Evolutionary conservation across 2,329 filamentous ascomycete species (phyloP), one percentile per base, ranked within the genome.

Genomic region (Cladorrhinum sp.): DNA sequence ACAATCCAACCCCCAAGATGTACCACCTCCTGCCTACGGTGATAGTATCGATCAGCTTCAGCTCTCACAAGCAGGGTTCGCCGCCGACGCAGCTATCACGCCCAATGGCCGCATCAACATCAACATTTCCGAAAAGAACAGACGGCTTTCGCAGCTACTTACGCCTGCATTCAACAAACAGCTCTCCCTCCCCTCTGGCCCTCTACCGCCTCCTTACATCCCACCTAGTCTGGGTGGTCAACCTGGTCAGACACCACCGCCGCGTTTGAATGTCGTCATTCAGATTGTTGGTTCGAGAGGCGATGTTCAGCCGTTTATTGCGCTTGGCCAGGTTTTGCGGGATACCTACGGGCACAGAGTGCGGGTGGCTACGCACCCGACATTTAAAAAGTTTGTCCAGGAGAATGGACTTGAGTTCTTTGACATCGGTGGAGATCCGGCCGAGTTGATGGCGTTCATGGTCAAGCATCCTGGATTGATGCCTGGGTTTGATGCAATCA

Each of bases 391-490:
- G 0, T 90, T 92, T 66, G 86, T 92, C 2, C 82, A 86, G 62
- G 84, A 89, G 57, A 86, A 87, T 70, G 87, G 82, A 0, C 80
- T 93, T 14, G 90, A 92, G 68, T 93, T 92, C 73, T 92, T 89
- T 73, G 83, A 77, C 63, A 89, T 92, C 56, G 88, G 89, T n/a
- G 89, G 89, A 2, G 88, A 92, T 70, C 89, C 89, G 1, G 82
- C 86, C 1, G 84, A 90, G 68, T 78, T 92, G 49, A 92, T 92
- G 89, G 90, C 91, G 2, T 96, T 94, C 69, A 96, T 96, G 91
- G 91, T 95, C 51, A 93, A 93, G 74, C 90, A 95, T 67, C 91
- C 92, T 0, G 90, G 91, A 0, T 78, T 96, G 30, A 91, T 96
- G 87, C 92, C 92, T 1, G 89, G 89, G 0, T 85, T 94, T 61